phyloP scores from a whole-genome alignment of 805 yeast genomes.

The Ogataea chonburiensis region DNA sequence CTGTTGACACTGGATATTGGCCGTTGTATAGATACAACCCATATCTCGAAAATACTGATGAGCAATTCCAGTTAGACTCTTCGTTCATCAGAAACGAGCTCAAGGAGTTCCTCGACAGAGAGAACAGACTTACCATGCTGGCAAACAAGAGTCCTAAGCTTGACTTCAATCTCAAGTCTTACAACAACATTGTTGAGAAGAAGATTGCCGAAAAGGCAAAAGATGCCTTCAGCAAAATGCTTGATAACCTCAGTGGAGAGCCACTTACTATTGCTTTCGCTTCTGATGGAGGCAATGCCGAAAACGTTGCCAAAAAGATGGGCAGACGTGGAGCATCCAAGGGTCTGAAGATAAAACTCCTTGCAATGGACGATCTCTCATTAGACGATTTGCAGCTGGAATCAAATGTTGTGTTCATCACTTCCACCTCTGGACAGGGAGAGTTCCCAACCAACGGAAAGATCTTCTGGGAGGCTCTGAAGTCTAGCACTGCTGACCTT shows the following conservation, averaged over 20 bases:
- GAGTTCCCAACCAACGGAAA: constrained; percentile 85
- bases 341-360: constrained; percentile 65
- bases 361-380: constrained; percentile 70
- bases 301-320: constrained; percentile 73
- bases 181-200: constrained; percentile 58
- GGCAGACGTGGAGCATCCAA: constrained; percentile 77
- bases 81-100: constrained; percentile 74
- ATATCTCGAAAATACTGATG: constrained; percentile 40
- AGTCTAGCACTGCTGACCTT: constrained; percentile 65
- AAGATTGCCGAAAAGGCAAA: constrained; percentile 56
- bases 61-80: constrained; percentile 80
- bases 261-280: constrained; percentile 86
- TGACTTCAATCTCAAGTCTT: constrained; percentile 73
- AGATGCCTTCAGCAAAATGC: constrained; percentile 69
- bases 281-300: constrained; percentile 90
- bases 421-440: constrained; percentile 85
- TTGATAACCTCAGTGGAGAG: constrained; percentile 90
- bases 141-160: constrained; percentile 70
- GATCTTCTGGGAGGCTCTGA: constrained; percentile 69
- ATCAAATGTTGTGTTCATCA: constrained; percentile 63
- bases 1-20: constrained; percentile 96
- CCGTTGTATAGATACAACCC: constrained; percentile 91
- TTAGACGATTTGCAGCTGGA: constrained; percentile 72
- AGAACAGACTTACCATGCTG: constrained; percentile 79
- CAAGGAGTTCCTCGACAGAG: constrained; percentile 80